Evolutionary conservation across 139 green algal genomes (phyloP).

Genomic region (Picochlorum costavermella): DNA sequence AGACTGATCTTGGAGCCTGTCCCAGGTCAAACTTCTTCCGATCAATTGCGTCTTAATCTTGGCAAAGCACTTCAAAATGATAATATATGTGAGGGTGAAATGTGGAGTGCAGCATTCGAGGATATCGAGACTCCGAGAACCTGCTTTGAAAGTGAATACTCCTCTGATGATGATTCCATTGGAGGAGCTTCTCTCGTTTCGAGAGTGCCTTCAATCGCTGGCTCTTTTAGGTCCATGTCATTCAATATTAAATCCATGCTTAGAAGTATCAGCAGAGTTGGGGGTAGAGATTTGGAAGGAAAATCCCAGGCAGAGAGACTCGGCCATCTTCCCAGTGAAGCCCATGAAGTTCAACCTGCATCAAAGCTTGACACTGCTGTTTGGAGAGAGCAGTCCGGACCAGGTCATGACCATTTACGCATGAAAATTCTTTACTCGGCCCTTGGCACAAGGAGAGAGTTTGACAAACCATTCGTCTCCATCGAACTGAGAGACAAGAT

Average conservation of each 20-base stretch:
- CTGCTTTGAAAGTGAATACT: neutral
- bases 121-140: slow-evolving; percentile 4
- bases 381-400: slow-evolving; percentile 3
- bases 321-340: too few species aligned
- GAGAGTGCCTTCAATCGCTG: neutral
- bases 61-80: neutral
- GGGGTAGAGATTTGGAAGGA: neutral
- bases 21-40: too few species aligned
- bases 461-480: slow-evolving; percentile 40
- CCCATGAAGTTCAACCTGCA: neutral
- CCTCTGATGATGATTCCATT: neutral
- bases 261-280: neutral
- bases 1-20: neutral
- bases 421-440: slow-evolving; percentile 10
- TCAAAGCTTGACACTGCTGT: slow-evolving; percentile 4
- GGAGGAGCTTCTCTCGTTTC: neutral
- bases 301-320: neutral
- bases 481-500: slow-evolving; percentile 22
- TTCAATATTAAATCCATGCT: neutral
- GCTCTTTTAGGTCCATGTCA: slow-evolving; percentile 1
- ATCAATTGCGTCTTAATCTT: too few species aligned
- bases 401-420: slow-evolving; percentile 10
- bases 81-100: neutral
- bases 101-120: neutral
- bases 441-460: slow-evolving; percentile 24